A percentile compares a stretch with the other conserved stretches of the same genome.
These are phyloP conservation scores for Pisolithus tinctorius DNA, from an alignment of 768 basidiomycete genomes.

Conservation along the genomic window DNA sequence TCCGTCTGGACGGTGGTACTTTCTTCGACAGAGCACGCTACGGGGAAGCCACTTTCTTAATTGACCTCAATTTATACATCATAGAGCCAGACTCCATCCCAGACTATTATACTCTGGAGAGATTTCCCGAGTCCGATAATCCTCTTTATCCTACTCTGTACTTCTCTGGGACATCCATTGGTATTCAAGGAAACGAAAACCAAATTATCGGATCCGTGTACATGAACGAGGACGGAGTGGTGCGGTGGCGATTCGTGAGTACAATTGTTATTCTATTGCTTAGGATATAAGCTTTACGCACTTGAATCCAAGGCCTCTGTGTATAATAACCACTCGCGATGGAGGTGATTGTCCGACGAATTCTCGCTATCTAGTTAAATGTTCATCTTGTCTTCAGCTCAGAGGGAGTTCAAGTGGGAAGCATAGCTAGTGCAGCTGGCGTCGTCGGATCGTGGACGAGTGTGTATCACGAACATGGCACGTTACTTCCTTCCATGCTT, in stretches of 20 bases:
- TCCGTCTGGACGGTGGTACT: slow-evolving; percentile 20
- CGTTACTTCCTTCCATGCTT: neutral
- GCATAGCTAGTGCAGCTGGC: slow-evolving; percentile 57
- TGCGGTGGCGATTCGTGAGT: slow-evolving; percentile 59
- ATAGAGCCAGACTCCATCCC: slow-evolving; percentile 26
- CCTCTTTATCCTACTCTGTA: slow-evolving; percentile 37
- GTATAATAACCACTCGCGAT: slow-evolving; percentile 47
- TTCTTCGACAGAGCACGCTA: slow-evolving; percentile 51
- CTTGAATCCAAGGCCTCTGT: slow-evolving; percentile 40
- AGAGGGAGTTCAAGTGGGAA: slow-evolving; percentile 61
- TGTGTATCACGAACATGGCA: slow-evolving; percentile 50
- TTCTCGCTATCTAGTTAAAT: neutral
- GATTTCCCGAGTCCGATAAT: slow-evolving; percentile 17
- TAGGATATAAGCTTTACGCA: slow-evolving; percentile 5
- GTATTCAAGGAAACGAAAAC: slow-evolving; percentile 37
- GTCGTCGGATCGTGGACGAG: slow-evolving; percentile 67
- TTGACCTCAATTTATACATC: slow-evolving; percentile 49
- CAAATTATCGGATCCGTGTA: slow-evolving; percentile 43
- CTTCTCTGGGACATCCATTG: slow-evolving; percentile 41
- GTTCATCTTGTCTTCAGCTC: slow-evolving; percentile 35
- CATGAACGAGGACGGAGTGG: slow-evolving; percentile 39
- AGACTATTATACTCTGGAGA: slow-evolving; percentile 12
- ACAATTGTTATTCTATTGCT: neutral
- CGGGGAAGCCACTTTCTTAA: slow-evolving; percentile 58
- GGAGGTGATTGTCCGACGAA: slow-evolving; percentile 37